These are phyloP conservation scores for Hymenoscyphus scutula DNA, from an alignment of 2,329 filamentous ascomycete species.

Conservation along the genomic window DNA sequence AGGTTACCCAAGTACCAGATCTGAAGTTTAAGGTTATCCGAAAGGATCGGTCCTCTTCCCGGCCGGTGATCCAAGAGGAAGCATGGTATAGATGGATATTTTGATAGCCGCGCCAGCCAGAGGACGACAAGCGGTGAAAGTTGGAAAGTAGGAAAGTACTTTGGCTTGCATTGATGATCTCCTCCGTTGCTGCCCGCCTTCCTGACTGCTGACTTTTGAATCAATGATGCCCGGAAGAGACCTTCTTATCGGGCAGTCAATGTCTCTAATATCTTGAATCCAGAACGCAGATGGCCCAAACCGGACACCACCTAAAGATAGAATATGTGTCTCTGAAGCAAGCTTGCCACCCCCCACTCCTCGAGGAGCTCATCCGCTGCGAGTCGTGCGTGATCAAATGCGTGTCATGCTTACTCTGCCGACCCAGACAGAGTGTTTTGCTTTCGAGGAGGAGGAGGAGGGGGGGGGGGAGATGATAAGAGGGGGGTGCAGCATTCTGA, in stretches of 20 bases:
- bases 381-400: conserved; percentile 4
- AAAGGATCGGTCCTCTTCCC: conserved; percentile 5
- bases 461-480: conserved; percentile 1
- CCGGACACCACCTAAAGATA: neutral
- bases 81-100: neutral
- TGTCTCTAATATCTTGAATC: neutral
- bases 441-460: neutral
- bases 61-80: neutral
- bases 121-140: neutral
- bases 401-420: conserved; percentile 10
- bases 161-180: neutral
- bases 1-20: conserved; percentile 3
- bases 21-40: conserved; percentile 1
- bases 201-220: neutral
- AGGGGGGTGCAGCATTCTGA: neutral
- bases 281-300: conserved; percentile 5
- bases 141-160: neutral
- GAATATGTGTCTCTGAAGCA: neutral
- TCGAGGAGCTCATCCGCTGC: neutral
- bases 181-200: neutral
- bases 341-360: neutral
- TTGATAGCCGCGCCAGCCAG: conserved; percentile 9
- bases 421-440: neutral
- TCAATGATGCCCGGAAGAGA: neutral
- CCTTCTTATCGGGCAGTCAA: conserved; percentile 3